Evolutionary conservation across 2,329 filamentous ascomycete genomes (phyloP).

Genomic region (Pseudogymnoascus sp.): DNA sequence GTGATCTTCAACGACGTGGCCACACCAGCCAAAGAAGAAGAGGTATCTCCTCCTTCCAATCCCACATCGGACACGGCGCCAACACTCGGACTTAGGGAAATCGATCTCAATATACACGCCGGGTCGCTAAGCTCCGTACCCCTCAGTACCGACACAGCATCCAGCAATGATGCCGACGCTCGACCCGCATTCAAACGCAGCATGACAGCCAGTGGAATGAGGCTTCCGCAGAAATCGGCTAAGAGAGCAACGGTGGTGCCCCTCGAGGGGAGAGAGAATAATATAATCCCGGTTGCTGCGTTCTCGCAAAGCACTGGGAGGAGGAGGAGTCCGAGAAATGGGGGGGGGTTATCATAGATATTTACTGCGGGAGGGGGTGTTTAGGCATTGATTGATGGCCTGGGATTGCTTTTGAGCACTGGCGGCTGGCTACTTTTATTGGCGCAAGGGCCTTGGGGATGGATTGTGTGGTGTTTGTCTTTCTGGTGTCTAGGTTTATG

Average conservation of each 20-base stretch:
- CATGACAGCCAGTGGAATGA: constrained; percentile 28
- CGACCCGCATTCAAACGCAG: constrained; percentile 21
- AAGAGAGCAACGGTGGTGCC: constrained; percentile 33
- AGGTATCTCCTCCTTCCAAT: constrained; percentile 4
- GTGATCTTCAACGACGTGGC: constrained; percentile 28
- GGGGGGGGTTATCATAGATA: not conserved
- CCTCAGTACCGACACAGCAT: not conserved
- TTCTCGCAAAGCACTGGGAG: constrained; percentile 24
- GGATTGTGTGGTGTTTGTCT: not conserved
- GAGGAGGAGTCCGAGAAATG: constrained; percentile 24
- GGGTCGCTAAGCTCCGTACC: constrained; percentile 21
- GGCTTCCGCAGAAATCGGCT: constrained; percentile 35
- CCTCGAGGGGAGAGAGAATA: constrained; percentile 39
- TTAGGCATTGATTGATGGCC: not conserved
- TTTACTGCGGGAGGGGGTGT: not conserved
- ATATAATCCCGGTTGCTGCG: constrained; percentile 17
- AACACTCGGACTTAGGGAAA: constrained; percentile 40
- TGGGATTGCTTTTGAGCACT: not conserved
- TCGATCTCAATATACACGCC: constrained; percentile 39
- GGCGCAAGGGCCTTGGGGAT: not conserved
- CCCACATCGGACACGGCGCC: constrained; percentile 25
- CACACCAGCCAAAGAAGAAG: constrained; percentile 19
- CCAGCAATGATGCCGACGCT: not conserved
- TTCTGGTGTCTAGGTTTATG: not conserved
- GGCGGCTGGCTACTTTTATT: constrained; percentile 4